Conservation (phyloP, 1,284 basidiomycete genomes). For the Melampsora americana region DNA sequence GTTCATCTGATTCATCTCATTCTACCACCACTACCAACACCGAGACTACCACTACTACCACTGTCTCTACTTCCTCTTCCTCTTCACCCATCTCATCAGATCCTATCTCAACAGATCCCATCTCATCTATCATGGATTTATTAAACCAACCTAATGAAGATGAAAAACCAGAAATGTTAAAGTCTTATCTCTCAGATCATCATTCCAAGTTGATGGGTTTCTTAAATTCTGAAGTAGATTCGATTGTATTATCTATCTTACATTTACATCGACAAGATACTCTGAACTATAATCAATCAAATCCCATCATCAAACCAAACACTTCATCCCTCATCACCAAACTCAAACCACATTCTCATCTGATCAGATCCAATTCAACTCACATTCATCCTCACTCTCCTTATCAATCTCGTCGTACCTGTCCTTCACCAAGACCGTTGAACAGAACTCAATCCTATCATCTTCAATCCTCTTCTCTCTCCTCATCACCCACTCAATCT, state of each 20-base stretch:
- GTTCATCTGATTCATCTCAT: constrained; percentile 1
- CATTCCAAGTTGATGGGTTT: background rate
- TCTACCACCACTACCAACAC: background rate
- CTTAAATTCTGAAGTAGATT: background rate
- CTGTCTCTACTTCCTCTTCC: too few relatives aligned
- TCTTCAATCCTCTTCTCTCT: background rate
- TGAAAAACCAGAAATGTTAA: constrained; percentile 7
- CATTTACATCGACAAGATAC: constrained; percentile 8
- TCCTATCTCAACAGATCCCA: background rate
- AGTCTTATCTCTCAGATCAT: background rate
- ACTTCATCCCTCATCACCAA: too few relatives aligned
- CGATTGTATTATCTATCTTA: background rate
- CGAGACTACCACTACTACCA: too few relatives aligned
- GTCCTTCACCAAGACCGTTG: background rate
- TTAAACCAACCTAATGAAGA: constrained; percentile 4
- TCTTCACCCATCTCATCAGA: too few relatives aligned
- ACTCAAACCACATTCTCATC: background rate
- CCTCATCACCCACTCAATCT: background rate
- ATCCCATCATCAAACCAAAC: background rate
- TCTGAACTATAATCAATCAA: background rate
- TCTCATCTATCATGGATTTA: background rate
- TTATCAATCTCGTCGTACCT: background rate
- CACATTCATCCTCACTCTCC: background rate
- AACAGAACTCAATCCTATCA: background rate
- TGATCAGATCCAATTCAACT: background rate